Percentiles rank a stretch among this genome's conserved stretches.
These are phyloP conservation scores for Pleurotus tuber-regium DNA, from an alignment of 768 basidiomycete genomes.

Conservation along the genomic window DNA sequence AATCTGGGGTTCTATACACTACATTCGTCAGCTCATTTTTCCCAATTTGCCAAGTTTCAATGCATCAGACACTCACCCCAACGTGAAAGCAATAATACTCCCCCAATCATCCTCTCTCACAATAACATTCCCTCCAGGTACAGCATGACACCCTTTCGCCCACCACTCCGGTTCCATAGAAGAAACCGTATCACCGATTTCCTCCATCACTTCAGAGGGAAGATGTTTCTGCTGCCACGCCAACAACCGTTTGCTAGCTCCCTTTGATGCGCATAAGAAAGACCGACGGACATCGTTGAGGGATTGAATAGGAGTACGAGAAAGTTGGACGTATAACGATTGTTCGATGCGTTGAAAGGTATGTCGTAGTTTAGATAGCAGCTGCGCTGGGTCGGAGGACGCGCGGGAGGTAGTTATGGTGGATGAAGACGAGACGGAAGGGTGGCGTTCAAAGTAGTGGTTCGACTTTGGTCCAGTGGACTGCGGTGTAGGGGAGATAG, in stretches of 20 bases:
- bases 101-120: conserved; percentile 74
- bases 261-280: conserved; percentile 51
- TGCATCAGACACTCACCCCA: conserved; percentile 47
- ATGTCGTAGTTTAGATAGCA: conserved; percentile 49
- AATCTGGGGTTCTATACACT: conserved; percentile 53
- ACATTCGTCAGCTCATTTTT: conserved; percentile 12
- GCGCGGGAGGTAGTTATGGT: conserved; percentile 9
- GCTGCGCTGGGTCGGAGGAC: conserved; percentile 29
- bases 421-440: background rate
- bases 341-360: conserved; percentile 62
- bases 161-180: conserved; percentile 64
- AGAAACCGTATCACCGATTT: conserved; percentile 21
- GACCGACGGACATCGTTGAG: conserved; percentile 63
- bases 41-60: background rate
- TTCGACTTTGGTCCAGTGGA: conserved; percentile 12
- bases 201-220: conserved; percentile 21
- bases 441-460: background rate
- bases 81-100: conserved; percentile 74
- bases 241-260: conserved; percentile 48
- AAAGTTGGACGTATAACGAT: conserved; percentile 52
- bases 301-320: conserved; percentile 37
- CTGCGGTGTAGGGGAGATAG: conserved; percentile 11
- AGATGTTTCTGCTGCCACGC: conserved; percentile 71
- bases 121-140: conserved; percentile 66
- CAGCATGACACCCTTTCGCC: conserved; percentile 53